Base-by-base conservation (phyloP, 1,284 basidiomycete genomes). In the Ceratobasidium sp. region DNA sequence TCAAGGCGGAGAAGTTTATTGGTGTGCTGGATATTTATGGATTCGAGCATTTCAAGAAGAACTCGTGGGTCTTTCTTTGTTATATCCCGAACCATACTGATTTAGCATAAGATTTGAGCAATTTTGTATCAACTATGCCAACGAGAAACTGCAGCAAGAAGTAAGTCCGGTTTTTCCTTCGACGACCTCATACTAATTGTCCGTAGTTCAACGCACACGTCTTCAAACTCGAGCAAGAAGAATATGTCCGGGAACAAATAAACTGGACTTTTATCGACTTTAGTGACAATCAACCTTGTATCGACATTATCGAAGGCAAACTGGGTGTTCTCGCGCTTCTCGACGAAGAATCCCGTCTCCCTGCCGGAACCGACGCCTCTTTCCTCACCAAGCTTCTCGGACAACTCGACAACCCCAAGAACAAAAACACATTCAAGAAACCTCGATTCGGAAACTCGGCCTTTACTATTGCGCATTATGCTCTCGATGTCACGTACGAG, bases 231-330 rank as follows among this genome's bases (percentile, higher is more conserved):
- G 98, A 99, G 85, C 98, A 99, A 88, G 98, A 99, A 85, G 98
- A 99, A 87, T 99, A 99, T 84, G 91, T 99, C 78, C 95, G 97
- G 79, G 98, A 99, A 84, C 90, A 98, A 86, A 99, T 99, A 85
- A 96, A 97, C 84, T 99, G 98, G 98, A 98, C 95, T 0, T 99
- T 99, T 86, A 99, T 99, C 86, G 97, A 99, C 84, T 99, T 99
- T 86, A 96, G 95, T 13, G 98, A 99, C 86, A 99, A 99, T 84
- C 98, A 99, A 84, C 97, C 97, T 49, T 98, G 97, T 84, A 99
- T 99, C 85, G 96, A 99, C 84, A 93, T 99, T 82, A 99, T 99
- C 82, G 98, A 99, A 87, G 95, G 97, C 82, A 98, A 94, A 86
- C 92, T 99, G 80, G 98, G 98, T 81, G 94, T 99, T 33, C 33